Evolutionary conservation across 306 rosid species (phyloP).

Genomic region (Fragaria iinumae): DNA sequence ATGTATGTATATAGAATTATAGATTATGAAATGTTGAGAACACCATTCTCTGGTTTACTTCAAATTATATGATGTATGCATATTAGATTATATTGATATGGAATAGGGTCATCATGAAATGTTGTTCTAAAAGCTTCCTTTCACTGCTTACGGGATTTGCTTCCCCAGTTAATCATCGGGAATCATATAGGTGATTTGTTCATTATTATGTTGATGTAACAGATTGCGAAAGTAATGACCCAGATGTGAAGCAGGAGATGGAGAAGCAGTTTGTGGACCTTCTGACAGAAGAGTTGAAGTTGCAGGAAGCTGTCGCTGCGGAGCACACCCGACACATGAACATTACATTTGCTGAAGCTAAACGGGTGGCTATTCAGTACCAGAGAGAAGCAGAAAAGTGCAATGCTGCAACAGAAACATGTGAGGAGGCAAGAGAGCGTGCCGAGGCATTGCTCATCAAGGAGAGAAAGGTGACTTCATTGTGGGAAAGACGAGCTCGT

Average conservation of each 20-base stretch:
- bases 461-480: conserved; percentile 67
- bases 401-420: conserved; percentile 84
- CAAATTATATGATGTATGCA: not conserved
- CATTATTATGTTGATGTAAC: conserved; percentile 25
- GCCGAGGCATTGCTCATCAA: conserved; percentile 66
- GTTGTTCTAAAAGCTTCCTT: not conserved
- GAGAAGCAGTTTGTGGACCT: conserved; percentile 97
- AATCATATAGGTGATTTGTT: not conserved
- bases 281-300: conserved; percentile 77
- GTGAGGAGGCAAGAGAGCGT: conserved; percentile 88
- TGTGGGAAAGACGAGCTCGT: conserved; percentile 85
- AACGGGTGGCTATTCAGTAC: conserved; percentile 84
- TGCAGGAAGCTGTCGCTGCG: conserved; percentile 75
- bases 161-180: not conserved
- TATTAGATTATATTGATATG: not conserved
- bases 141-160: not conserved
- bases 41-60: not conserved
- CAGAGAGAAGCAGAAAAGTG: conserved; percentile 97
- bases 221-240: conserved; percentile 92
- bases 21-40: not conserved
- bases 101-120: not conserved
- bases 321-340: conserved; percentile 82
- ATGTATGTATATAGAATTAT: not conserved
- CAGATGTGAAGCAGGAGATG: conserved; percentile 91
- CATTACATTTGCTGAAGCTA: conserved; percentile 79